Conservation (phyloP, 257 asterid species). For the Nicotiana undulata region DNA sequence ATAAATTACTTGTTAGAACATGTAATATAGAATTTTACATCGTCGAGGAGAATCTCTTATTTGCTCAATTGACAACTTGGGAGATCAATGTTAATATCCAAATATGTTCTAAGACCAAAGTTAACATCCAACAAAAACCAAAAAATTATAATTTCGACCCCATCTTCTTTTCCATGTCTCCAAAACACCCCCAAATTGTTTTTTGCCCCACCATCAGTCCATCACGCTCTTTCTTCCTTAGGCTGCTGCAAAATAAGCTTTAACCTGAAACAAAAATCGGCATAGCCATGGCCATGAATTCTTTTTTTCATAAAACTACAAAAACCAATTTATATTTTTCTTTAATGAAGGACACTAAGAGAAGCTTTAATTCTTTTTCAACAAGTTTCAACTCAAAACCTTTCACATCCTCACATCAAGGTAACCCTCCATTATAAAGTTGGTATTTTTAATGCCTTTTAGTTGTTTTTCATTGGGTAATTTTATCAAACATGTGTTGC, state of each 20-base stretch:
- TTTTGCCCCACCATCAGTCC: neutral
- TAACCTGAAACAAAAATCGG: neutral
- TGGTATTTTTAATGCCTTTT: neutral
- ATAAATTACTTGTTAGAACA: too few species aligned
- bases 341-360: slow-evolving; percentile 12
- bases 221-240: neutral
- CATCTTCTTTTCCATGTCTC: neutral
- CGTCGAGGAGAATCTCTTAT: too few species aligned
- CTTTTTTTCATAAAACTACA: slow-evolving; percentile 27
- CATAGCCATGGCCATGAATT: slow-evolving; percentile 22
- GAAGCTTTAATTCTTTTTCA: slow-evolving; percentile 13
- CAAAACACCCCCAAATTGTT: neutral
- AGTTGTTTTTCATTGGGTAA: neutral
- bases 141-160: neutral
- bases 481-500: neutral
- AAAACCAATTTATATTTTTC: slow-evolving; percentile 18
- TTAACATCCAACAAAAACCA: neutral
- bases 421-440: slow-evolving; percentile 13
- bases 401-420: slow-evolving; percentile 28
- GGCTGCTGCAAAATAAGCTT: neutral
- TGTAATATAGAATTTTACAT: too few species aligned
- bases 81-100: neutral
- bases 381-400: slow-evolving; percentile 23
- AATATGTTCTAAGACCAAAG: neutral
- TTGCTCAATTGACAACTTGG: neutral